Percentiles rank a stretch among this genome's conserved stretches.
Evolutionary conservation across 208 protist genomes (phyloP).

Genomic region (Leishmania lainsoni): DNA sequence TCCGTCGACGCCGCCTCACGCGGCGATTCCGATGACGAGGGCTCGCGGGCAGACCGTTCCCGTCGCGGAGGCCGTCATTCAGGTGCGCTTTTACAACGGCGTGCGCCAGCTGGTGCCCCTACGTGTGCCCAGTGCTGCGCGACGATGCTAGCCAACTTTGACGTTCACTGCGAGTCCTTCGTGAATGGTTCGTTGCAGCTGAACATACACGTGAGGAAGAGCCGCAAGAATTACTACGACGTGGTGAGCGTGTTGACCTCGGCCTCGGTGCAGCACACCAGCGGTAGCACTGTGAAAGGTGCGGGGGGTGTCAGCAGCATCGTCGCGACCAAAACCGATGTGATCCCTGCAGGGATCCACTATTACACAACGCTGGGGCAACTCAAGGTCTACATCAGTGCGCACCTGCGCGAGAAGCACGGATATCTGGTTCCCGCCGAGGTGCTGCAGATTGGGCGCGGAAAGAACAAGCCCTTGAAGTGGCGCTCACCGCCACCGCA

Average conservation of each 20-base stretch:
- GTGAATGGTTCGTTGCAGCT: constrained; percentile 60
- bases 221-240: constrained; percentile 79
- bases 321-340: not conserved
- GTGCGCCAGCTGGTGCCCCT: constrained; percentile 44
- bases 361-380: constrained; percentile 65
- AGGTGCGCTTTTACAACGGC: constrained; percentile 54
- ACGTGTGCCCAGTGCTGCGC: constrained; percentile 48
- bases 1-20: not conserved
- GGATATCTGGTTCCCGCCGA: constrained; percentile 53
- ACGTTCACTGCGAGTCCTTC: constrained; percentile 52
- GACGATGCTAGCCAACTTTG: constrained; percentile 38
- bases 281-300: not conserved
- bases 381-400: constrained; percentile 53
- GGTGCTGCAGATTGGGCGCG: constrained; percentile 52
- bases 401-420: constrained; percentile 51
- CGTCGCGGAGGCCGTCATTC: constrained; percentile 25
- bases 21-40: not conserved
- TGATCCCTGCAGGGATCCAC: constrained; percentile 43
- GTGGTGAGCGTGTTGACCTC: constrained; percentile 51
- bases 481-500: constrained; percentile 10
- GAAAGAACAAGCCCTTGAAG: constrained; percentile 63
- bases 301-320: not conserved
- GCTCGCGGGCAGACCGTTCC: constrained; percentile 5
- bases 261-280: constrained; percentile 16
- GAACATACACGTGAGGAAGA: constrained; percentile 71